Evolutionary conservation across 176 grass and related monocot species (phyloP).

Genomic region (Poa annua): DNA sequence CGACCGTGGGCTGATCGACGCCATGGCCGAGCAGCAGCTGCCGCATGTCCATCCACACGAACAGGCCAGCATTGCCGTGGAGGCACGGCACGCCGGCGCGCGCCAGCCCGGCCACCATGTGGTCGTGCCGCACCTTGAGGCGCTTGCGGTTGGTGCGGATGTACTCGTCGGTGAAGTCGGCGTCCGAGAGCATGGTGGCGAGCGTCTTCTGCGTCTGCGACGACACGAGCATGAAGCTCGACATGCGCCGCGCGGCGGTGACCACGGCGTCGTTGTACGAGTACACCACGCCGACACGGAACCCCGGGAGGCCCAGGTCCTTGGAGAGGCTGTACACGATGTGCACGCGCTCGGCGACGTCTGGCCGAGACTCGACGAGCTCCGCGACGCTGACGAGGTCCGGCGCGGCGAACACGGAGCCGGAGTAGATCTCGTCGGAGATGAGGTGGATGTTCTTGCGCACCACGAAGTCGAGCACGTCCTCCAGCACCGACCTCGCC

Average conservation of each 20-base stretch:
- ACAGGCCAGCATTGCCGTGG: constrained; percentile 70
- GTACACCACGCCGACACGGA: constrained; percentile 77
- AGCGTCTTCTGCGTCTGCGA: constrained; percentile 91
- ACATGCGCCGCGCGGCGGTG: constrained; percentile 81
- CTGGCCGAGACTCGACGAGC: constrained; percentile 50
- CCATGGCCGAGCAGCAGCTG: constrained; percentile 30
- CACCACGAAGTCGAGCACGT: constrained; percentile 63
- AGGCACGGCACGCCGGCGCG: constrained; percentile 72
- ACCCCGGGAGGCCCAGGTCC: constrained; percentile 80
- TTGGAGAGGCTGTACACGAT: constrained; percentile 96
- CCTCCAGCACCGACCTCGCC: constrained; percentile 39
- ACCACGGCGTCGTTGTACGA: constrained; percentile 87
- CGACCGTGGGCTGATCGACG: constrained; percentile 39
- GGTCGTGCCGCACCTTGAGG: constrained; percentile 64
- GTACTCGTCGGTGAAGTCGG: constrained; percentile 58
- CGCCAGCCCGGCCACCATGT: constrained; percentile 55
- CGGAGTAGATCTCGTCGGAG: constrained; percentile 96
- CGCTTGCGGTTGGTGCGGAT: constrained; percentile 65
- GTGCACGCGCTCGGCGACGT: constrained; percentile 61
- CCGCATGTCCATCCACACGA: constrained; percentile 90
- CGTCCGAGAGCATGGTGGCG: constrained; percentile 68
- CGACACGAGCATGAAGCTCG: constrained; percentile 92
- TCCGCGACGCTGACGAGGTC: constrained; percentile 82
- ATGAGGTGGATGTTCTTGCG: constrained; percentile 79
- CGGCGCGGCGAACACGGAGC: constrained; percentile 64